Conservation (phyloP, 2,329 filamentous ascomycete genomes). For the Setomelanomma holmii region DNA sequence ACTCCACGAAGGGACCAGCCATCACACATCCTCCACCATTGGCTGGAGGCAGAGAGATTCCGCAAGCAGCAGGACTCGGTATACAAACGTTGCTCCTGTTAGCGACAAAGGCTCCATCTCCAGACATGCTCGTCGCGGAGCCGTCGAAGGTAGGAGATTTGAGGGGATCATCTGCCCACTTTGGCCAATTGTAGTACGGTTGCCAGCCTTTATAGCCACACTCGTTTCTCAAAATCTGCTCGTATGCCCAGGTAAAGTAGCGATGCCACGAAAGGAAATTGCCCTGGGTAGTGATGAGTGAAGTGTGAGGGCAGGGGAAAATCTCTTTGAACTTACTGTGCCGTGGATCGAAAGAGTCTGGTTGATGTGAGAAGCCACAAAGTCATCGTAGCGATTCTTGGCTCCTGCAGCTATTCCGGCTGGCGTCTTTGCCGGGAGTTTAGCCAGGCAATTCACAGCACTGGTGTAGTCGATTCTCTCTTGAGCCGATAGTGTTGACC, state of each 20-base stretch:
- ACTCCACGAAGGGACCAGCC: slow-evolving; percentile 61
- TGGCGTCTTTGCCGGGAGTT: slow-evolving; percentile 32
- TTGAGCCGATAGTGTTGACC: not conserved
- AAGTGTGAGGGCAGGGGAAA: not conserved
- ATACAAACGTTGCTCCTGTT: slow-evolving; percentile 40
- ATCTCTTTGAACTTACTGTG: slow-evolving; percentile 7
- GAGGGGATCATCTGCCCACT: slow-evolving; percentile 52
- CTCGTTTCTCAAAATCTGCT: slow-evolving; percentile 51
- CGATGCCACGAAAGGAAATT: slow-evolving; percentile 52
- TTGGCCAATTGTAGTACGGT: slow-evolving; percentile 62
- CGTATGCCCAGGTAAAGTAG: slow-evolving; percentile 53
- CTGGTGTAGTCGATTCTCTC: slow-evolving; percentile 36
- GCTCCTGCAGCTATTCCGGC: slow-evolving; percentile 29
- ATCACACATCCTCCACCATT: slow-evolving; percentile 63
- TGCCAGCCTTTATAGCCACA: slow-evolving; percentile 53
- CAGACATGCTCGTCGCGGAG: slow-evolving; percentile 55
- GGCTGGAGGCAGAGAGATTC: slow-evolving; percentile 55
- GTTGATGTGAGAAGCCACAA: slow-evolving; percentile 1
- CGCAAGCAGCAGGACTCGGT: slow-evolving; percentile 25
- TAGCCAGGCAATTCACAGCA: slow-evolving; percentile 40
- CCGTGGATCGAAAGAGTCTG: slow-evolving; percentile 36
- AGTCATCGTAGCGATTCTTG: slow-evolving; percentile 29
- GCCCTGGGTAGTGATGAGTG: slow-evolving; percentile 7
- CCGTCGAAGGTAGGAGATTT: slow-evolving; percentile 64
- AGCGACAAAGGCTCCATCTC: slow-evolving; percentile 52